Evolutionary conservation across 2,329 filamentous ascomycete genomes (phyloP), one percentile per base, ranked within the genome.

Genomic region (Aureobasidium mangrovei): DNA sequence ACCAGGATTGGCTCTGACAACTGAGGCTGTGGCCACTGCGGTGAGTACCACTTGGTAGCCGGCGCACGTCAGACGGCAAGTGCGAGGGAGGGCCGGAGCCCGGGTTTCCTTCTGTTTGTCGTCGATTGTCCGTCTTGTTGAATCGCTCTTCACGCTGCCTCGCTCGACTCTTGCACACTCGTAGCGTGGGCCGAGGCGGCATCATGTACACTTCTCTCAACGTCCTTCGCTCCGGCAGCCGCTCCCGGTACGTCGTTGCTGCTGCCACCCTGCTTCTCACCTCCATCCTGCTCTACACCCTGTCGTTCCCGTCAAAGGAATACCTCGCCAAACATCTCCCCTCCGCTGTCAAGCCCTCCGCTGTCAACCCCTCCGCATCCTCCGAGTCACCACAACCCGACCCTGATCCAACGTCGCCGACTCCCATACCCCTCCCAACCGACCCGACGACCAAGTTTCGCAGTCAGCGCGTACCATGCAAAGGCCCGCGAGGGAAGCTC

Each of bases 231-330:
- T 29, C 48, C 2, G 40, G 40, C 31, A 33, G 32, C 26, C 40
- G 27, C 26, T 38, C 12, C n/a, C 44, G 41, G 28, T 38, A 45
- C 33, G 26, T 44, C 9, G 18, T 39, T 39, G 49, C 49, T 31
- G 40, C 24, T 10, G 27, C 35, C 18, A 36, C 45, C 26, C 28
- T 53, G 49, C 45, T 53, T 45, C 31, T 53, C 7, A 39, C 38
- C 27, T 53, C 41, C 10, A 27, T 53, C 27, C 33, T 45, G 41
- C 27, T 53, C 40, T 53, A 53, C 32, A 53, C 49, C n/a, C 41
- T 53, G 38, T 53, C 49, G 0, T 53, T 53, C 9, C 49, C 49
- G 4, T 32, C 49, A 31, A 28, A 9, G 12, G 32, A 38, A 4
- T 31, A 32, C 41, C 33, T 44, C 26, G n/a, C 40, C 9, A 12